phyloP scores from a whole-genome alignment of 2,329 filamentous ascomycete species.

The Neofusicoccum sp. region DNA sequence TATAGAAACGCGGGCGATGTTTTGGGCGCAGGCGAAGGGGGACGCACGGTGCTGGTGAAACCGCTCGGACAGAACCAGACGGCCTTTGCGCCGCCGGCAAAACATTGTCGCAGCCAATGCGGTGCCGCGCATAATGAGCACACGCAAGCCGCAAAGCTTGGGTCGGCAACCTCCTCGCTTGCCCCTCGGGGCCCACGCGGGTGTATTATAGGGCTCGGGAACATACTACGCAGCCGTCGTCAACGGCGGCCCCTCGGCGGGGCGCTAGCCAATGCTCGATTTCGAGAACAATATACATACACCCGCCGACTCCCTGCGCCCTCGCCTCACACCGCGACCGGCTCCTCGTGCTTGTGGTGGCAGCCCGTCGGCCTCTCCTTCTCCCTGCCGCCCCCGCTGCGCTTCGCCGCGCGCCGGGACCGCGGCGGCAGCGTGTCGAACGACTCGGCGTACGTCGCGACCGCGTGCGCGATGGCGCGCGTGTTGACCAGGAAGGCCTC shows the following conservation, averaged over 20 bases:
- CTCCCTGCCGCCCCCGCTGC: background rate
- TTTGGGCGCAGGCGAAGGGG: conserved; percentile 10
- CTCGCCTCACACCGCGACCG: background rate
- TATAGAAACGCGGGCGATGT: conserved; percentile 5
- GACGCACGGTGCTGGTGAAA: background rate
- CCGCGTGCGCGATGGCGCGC: conserved; percentile 35
- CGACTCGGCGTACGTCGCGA: conserved; percentile 33
- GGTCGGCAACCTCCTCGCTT: background rate
- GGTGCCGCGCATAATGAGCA: background rate
- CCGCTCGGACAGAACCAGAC: background rate
- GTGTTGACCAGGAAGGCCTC: conserved; percentile 40
- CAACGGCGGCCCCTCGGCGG: background rate
- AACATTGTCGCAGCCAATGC: background rate
- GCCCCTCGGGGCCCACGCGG: background rate
- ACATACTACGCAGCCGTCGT: background rate
- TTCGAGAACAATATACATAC: conserved; percentile 2
- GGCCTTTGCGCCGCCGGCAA: background rate
- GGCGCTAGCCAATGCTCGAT: background rate
- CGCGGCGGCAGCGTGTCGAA: conserved; percentile 36
- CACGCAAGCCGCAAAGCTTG: conserved; percentile 9
- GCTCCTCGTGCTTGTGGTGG: conserved; percentile 12
- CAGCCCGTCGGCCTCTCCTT: background rate
- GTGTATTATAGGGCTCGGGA: background rate
- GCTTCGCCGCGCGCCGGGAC: background rate
- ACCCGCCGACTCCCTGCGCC: background rate